Base-by-base conservation (phyloP, 1,284 basidiomycete genomes). In the Cryptococcus floricola region DNA sequence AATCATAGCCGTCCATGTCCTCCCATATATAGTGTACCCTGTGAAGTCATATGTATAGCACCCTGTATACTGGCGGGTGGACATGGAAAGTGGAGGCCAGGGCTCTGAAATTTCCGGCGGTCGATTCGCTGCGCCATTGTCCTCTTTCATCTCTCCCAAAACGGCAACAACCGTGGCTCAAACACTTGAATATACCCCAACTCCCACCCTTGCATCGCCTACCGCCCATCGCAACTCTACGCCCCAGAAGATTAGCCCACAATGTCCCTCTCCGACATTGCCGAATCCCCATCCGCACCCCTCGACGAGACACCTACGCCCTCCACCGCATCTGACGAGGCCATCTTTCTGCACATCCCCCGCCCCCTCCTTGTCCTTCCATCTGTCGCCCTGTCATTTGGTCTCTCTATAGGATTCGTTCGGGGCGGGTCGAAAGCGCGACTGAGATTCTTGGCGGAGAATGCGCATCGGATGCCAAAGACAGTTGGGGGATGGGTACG, bases 401-500 rank as follows among this genome's bases (percentile, higher is more conserved):
- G 75, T 2, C 57, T 75, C 23, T 57, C 69, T 9, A 70, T 77
- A 39, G 76, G 76, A 5, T 62, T 71, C 48, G 67, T 66, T 0
- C 59, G 74, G 34, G 76, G 75, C 14, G 76, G 70, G 8, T 56
- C 60, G 3, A 47, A 60, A 39, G 74, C 76, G 18, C 65, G 74
- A 48, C 52, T 76, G 48, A 54, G 70, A 19, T 77, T 75, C 56
- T 58, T 77, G 48, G 76, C 74, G 19, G 76, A 77, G 64, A 77
- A 77, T 54, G 75, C 74, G 8, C 76, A 77, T 60, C 50, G 76
- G 31, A 68, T 64, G 47, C 76, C 76, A 27, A 74, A 59, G 56
- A 76, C 76, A 0, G 61, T 74, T 13, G 72, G 75, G 57, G 76
- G 76, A 55, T 76, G 74, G 74, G 75, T 75, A 44, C 60, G 73